phyloP scores from a whole-genome alignment of 2,329 filamentous ascomycete species.

The Stachybotrys elegans region DNA sequence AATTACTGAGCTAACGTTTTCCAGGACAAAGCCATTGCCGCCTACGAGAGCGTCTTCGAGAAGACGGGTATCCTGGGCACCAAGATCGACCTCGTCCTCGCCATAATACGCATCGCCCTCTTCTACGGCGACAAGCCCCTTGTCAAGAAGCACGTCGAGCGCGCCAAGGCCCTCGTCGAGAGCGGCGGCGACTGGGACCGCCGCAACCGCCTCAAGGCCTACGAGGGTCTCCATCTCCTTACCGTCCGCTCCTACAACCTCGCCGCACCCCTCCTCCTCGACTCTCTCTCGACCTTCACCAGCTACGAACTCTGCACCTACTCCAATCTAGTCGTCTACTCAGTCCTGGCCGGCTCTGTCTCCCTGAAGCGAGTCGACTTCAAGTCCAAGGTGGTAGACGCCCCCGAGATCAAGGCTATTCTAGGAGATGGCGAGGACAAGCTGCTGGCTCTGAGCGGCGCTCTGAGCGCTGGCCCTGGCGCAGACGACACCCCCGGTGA shows the following conservation, averaged over 20 bases:
- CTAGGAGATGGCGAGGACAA: constrained; percentile 87
- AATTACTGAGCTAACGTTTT: not conserved
- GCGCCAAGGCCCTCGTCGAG: constrained; percentile 85
- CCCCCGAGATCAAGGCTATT: constrained; percentile 96
- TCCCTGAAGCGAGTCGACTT: constrained; percentile 96
- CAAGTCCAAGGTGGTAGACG: constrained; percentile 98
- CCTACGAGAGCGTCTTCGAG: constrained; percentile 89
- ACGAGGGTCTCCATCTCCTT: constrained; percentile 89
- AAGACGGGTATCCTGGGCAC: constrained; percentile 96
- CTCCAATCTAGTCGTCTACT: constrained; percentile 89
- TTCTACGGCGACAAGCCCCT: constrained; percentile 93
- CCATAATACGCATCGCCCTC: constrained; percentile 89
- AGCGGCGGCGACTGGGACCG: constrained; percentile 97
- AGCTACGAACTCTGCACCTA: constrained; percentile 98
- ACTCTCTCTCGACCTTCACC: constrained; percentile 96
- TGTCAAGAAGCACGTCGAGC: constrained; percentile 90
- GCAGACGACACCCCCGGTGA: constrained; percentile 71
- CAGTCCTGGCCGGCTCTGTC: constrained; percentile 88
- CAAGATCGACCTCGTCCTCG: constrained; percentile 95
- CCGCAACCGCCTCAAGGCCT: constrained; percentile 96
- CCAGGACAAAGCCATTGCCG: constrained; percentile 88
- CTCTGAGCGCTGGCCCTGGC: constrained; percentile 74
- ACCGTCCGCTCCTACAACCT: constrained; percentile 87
- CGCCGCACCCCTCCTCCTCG: constrained; percentile 87
- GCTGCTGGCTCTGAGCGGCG: constrained; percentile 73